Percentiles rank a stretch among this genome's conserved stretches.
Evolutionary conservation across 805 yeast species (phyloP).

Genomic region (Saccharomycopsis guyanensis): DNA sequence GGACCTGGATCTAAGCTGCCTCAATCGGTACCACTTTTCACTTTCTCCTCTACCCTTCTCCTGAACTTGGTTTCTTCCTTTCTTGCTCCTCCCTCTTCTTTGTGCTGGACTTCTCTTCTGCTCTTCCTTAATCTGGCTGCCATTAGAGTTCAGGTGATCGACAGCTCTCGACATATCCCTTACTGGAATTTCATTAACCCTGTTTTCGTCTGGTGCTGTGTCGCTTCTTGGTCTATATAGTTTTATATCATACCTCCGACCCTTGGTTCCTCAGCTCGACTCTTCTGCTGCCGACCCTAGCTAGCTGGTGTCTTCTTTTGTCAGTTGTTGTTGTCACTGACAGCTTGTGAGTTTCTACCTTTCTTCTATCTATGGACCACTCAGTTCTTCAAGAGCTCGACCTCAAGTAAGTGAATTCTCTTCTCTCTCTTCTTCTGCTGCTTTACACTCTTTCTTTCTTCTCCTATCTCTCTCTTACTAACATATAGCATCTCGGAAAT

Average conservation of each 20-base stretch:
- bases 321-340: too few species aligned
- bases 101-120: too few species aligned
- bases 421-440: background rate
- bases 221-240: background rate
- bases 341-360: too few species aligned
- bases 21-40: background rate
- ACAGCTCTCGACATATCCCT: background rate
- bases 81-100: too few species aligned
- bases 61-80: too few species aligned
- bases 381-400: background rate
- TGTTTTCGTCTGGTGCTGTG: background rate
- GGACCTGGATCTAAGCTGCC: background rate
- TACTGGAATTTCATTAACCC: slow-evolving; percentile 2
- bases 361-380: background rate
- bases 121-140: too few species aligned
- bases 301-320: too few species aligned
- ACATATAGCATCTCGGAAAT: background rate
- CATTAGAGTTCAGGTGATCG: too few species aligned
- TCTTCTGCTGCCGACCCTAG: too few species aligned
- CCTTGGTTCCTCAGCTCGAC: too few species aligned
- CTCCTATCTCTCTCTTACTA: background rate
- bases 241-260: too few species aligned
- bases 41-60: too few species aligned
- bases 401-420: background rate
- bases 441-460: background rate